Evolutionary conservation across 2,329 filamentous ascomycete genomes (phyloP), one percentile per base, ranked within the genome.

Genomic region (Epichloe festucae): DNA sequence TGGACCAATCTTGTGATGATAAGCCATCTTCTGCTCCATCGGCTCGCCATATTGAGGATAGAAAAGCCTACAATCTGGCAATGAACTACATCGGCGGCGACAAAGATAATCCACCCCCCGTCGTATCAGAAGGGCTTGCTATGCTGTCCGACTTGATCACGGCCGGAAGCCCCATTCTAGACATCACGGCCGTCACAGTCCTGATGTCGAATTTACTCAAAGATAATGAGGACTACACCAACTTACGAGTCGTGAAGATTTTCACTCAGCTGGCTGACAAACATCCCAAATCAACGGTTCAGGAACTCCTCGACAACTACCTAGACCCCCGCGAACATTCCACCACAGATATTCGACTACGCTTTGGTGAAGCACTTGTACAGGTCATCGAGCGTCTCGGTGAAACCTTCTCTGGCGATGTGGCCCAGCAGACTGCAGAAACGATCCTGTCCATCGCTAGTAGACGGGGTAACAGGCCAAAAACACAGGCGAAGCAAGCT

Each of bases 181-280:
- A 89, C 59, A 74, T 88, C n/a, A 79, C 79, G 0, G 76, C 81
- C 1, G 71, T 81, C 3, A 70, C 84, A 0, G 76, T 84, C 5
- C 71, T 87, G 1, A 70, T 88, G 50, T 79, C 81, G 1, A 79
- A 76, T 10, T 71, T 87, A 0, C 69, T 88, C 1, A 74, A 76
- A 54, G 82, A 86, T 47, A 70, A 74, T 5, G 85, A 89, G 52
- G 83, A 86, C 52, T 89, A 84, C 60, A 81, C 88, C 54, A 84
- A 85, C 58, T 70, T 84, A 3, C 75, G 79, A n/a, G 77, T 81
- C 15, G 78, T 89, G 54, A 80, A 79, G 55, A 73, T 83, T 1
- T 79, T 87, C 53, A 76, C 77, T 0, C 75, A 79, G 23, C 65
- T 89, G 11, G 77, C 82, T 0, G 67, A 73, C 55, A 74, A 71